phyloP scores from a whole-genome alignment of 2,329 filamentous ascomycete genomes.

The Colletotrichum plurivorum region DNA sequence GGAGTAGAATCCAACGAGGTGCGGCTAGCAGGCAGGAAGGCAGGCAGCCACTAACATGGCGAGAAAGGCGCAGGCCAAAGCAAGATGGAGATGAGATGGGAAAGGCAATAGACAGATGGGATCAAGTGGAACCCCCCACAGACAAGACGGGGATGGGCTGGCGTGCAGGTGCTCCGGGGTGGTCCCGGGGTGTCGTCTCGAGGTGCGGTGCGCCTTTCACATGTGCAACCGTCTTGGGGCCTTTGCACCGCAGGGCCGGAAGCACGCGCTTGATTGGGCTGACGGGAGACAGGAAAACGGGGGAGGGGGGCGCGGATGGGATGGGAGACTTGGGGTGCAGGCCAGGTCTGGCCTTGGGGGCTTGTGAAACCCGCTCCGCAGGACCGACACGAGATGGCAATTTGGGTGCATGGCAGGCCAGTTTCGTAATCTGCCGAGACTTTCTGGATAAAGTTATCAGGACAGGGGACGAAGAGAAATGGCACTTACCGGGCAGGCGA shows the following conservation, averaged over 20 bases:
- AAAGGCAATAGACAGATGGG: conserved; percentile 34
- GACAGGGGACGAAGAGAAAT: conserved; percentile 35
- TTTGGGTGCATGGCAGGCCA: conserved; percentile 43
- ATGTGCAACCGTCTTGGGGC: conserved; percentile 30
- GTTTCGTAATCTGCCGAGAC: conserved; percentile 50
- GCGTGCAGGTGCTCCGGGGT: conserved; percentile 21
- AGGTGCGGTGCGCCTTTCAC: conserved; percentile 30
- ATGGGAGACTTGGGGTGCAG: neutral
- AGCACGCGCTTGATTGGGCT: conserved; percentile 36
- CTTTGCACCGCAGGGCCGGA: conserved; percentile 16
- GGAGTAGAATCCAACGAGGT: conserved; percentile 16
- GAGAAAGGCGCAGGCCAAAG: conserved; percentile 16
- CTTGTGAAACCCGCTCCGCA: conserved; percentile 49
- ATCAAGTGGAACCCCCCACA: conserved; percentile 41
- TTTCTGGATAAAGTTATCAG: conserved; percentile 43
- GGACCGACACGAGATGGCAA: conserved; percentile 46
- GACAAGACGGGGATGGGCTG: conserved; percentile 31
- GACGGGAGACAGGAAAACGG: conserved; percentile 27
- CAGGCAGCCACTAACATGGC: conserved; percentile 21
- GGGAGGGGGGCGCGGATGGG: neutral
- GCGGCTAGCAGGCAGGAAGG: conserved; percentile 18
- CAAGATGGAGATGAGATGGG: conserved; percentile 25
- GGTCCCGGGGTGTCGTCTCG: conserved; percentile 28
- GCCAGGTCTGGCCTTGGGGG: conserved; percentile 33
- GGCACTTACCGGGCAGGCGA: conserved; percentile 27